These are phyloP conservation scores for Pisolithus marmoratus DNA, from an alignment of 768 basidiomycete species.

Conservation along the genomic window DNA sequence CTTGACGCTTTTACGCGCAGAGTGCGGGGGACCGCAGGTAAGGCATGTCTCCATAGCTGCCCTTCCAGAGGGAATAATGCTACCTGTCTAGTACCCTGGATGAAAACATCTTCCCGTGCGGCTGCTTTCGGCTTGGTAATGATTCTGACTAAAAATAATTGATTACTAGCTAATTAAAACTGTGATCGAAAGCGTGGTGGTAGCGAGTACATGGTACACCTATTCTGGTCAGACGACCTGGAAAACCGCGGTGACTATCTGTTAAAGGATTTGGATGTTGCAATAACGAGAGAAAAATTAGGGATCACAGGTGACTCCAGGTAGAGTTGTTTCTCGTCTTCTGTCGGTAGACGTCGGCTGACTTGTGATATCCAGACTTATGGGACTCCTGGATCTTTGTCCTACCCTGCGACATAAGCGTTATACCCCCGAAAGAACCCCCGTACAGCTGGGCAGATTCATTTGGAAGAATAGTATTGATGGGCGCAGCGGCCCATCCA, in stretches of 20 bases:
- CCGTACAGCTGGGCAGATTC: conserved; percentile 43
- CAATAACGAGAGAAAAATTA: conserved; percentile 28
- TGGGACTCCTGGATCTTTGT: conserved; percentile 28
- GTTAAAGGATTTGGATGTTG: conserved; percentile 23
- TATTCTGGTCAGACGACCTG: conserved; percentile 31
- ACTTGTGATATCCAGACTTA: conserved; percentile 20
- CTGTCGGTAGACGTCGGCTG: neutral
- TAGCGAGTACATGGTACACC: conserved; percentile 31
- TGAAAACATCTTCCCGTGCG: conserved; percentile 9
- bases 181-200: conserved; percentile 22
- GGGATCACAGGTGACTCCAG: conserved; percentile 29
- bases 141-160: neutral
- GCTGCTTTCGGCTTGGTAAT: conserved; percentile 14
- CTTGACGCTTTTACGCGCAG: conserved; percentile 18
- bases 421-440: conserved; percentile 23
- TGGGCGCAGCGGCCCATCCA: conserved; percentile 55
- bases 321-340: conserved; percentile 18
- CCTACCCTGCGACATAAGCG: conserved; percentile 32
- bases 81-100: conserved; percentile 14
- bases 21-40: conserved; percentile 12
- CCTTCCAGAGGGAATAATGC: neutral
- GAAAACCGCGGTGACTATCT: conserved; percentile 22
- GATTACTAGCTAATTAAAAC: neutral
- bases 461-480: conserved; percentile 40
- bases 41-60: neutral